phyloP scores from a whole-genome alignment of 208 protist genomes.

The Perkinsela sp. region DNA sequence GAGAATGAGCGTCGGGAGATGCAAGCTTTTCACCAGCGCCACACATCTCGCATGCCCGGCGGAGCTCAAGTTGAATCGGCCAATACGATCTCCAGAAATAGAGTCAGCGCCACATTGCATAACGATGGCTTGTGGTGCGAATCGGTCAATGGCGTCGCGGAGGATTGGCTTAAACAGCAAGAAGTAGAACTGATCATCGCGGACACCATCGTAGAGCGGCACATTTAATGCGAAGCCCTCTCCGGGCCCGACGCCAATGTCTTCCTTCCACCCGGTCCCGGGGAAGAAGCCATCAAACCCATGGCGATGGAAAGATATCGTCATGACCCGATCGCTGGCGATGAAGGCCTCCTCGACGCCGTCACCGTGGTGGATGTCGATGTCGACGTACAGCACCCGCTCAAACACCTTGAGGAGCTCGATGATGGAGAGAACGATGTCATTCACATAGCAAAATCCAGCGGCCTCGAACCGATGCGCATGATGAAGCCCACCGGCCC shows the following conservation, averaged over 20 bases:
- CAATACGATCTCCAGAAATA: constrained; percentile 82
- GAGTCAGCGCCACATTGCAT: constrained; percentile 96
- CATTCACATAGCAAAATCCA: constrained; percentile 99
- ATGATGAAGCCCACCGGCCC: constrained; percentile 91
- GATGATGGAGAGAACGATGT: constrained; percentile 96
- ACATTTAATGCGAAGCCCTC: constrained; percentile 66
- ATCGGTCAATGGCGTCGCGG: constrained; percentile 69
- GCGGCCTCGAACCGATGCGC: constrained; percentile 68
- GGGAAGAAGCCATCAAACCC: constrained; percentile 81
- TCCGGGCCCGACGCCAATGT: constrained; percentile 41
- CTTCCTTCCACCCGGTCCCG: constrained; percentile 67
- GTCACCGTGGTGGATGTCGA: constrained; percentile 99
- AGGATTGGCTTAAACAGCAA: constrained; percentile 78
- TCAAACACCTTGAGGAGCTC: constrained; percentile 84
- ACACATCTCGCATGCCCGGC: constrained; percentile 74
- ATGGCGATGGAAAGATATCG: constrained; percentile 96
- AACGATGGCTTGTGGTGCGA: constrained; percentile 77
- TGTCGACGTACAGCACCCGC: constrained; percentile 97
- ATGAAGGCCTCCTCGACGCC: constrained; percentile 97
- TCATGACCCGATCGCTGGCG: constrained; percentile 96
- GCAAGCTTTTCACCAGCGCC: constrained; percentile 62
- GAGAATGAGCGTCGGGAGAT: constrained; percentile 74
- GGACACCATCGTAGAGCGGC: constrained; percentile 65
- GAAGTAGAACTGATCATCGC: constrained; percentile 73
- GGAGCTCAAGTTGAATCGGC: constrained; percentile 74